phyloP scores from a whole-genome alignment of 352 stramenopile genomes.

The Phytopythium cucurbitacearum region DNA sequence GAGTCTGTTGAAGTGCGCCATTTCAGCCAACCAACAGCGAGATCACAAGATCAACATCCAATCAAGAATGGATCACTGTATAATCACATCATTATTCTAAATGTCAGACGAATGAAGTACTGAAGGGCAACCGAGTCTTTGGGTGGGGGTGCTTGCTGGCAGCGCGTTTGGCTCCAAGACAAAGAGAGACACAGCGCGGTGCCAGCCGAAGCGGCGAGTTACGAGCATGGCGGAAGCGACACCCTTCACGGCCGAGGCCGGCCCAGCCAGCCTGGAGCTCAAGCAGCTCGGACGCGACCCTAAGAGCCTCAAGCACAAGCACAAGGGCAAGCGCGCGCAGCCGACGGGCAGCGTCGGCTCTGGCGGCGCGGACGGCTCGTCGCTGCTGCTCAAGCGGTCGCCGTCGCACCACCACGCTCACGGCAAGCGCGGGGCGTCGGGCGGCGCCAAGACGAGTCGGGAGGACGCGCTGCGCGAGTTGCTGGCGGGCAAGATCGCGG shows the following conservation, averaged over 20 bases:
- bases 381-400: slow-evolving; percentile 12
- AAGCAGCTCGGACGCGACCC: slow-evolving; percentile 48
- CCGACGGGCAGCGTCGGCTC: slow-evolving; percentile 11
- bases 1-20: too few relatives aligned
- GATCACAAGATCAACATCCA: too few relatives aligned
- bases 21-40: too few relatives aligned
- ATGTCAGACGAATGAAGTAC: too few relatives aligned
- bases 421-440: slow-evolving; percentile 11
- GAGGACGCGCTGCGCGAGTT: slow-evolving; percentile 75
- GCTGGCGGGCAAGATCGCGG: slow-evolving; percentile 78
- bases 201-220: background rate
- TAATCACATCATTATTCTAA: too few relatives aligned
- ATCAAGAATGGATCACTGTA: too few relatives aligned
- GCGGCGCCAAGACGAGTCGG: slow-evolving; percentile 11
- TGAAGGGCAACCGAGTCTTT: too few relatives aligned
- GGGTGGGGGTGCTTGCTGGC: too few relatives aligned
- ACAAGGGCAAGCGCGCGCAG: slow-evolving; percentile 56
- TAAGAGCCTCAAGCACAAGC: slow-evolving; percentile 84
- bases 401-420: slow-evolving; percentile 22
- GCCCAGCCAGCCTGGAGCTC: slow-evolving; percentile 42
- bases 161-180: too few relatives aligned
- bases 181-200: too few relatives aligned
- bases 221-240: background rate
- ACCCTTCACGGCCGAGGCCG: slow-evolving; percentile 23
- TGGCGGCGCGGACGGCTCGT: background rate